phyloP scores from a whole-genome alignment of 768 basidiomycete genomes.

The Tephrocybe rancida region DNA sequence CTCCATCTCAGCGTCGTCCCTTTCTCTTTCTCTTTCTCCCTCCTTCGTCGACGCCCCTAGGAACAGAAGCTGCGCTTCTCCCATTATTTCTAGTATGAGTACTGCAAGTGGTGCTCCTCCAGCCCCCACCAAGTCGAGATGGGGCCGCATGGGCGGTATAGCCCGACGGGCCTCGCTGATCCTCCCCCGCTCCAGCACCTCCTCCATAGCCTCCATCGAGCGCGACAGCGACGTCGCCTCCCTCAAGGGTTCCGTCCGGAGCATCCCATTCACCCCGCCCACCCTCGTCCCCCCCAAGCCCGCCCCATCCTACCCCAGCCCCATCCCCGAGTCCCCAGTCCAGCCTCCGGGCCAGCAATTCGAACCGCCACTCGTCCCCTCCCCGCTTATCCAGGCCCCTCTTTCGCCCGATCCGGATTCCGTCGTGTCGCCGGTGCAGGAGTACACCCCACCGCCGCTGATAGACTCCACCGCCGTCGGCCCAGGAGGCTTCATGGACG shows the following conservation, averaged over 20 bases:
- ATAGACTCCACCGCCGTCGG: conserved; percentile 41
- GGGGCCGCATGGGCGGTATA: conserved; percentile 61
- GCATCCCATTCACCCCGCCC: conserved; percentile 15
- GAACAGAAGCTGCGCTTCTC: conserved; percentile 13
- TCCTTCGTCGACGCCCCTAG: background rate
- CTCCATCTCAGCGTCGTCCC: conserved; percentile 16
- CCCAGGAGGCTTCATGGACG: conserved; percentile 55
- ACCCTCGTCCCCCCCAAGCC: conserved; percentile 24
- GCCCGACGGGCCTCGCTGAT: conserved; percentile 65
- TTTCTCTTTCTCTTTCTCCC: background rate
- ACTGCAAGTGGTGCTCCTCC: conserved; percentile 9
- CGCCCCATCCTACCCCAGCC: conserved; percentile 45
- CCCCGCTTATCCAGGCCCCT: conserved; percentile 40
- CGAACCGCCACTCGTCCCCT: conserved; percentile 37
- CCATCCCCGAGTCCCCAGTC: conserved; percentile 71
- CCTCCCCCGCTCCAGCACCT: conserved; percentile 36
- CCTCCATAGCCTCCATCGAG: conserved; percentile 26
- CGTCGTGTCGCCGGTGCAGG: conserved; percentile 19
- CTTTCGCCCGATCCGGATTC: conserved; percentile 9
- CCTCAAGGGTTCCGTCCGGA: conserved; percentile 23
- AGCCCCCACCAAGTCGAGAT: conserved; percentile 43
- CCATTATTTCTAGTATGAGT: conserved; percentile 20
- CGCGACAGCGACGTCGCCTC: conserved; percentile 27
- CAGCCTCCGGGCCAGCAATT: conserved; percentile 44
- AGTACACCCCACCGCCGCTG: conserved; percentile 40